Conservation (phyloP, 2,329 filamentous ascomycete genomes). For the Cytospora schulzeri region DNA sequence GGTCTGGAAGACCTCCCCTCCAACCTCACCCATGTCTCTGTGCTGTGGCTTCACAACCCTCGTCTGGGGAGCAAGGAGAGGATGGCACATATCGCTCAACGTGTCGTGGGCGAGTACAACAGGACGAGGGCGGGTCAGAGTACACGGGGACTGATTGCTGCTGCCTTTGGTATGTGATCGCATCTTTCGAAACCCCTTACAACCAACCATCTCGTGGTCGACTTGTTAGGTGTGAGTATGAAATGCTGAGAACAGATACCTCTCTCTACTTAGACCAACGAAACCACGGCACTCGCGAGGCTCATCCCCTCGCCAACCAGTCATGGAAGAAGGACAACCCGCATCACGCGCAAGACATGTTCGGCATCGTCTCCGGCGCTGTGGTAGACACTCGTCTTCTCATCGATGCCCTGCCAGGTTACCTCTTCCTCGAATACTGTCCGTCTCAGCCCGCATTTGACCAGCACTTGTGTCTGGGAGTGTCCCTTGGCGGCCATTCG, state of each 20-base stretch:
- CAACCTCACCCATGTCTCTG: slow-evolving; percentile 61
- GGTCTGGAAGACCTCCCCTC: slow-evolving; percentile 73
- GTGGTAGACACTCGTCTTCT: slow-evolving; percentile 74
- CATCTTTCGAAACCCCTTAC: too few species aligned
- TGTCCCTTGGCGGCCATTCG: slow-evolving; percentile 85
- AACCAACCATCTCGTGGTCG: not conserved
- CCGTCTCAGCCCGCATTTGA: slow-evolving; percentile 44
- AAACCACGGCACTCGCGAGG: slow-evolving; percentile 79
- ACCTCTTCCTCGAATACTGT: slow-evolving; percentile 61
- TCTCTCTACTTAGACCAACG: slow-evolving; percentile 66
- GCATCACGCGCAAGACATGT: slow-evolving; percentile 90
- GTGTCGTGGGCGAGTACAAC: slow-evolving; percentile 71
- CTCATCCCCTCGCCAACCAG: slow-evolving; percentile 70
- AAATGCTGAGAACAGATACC: not conserved
- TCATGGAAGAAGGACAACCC: slow-evolving; percentile 79
- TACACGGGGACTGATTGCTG: slow-evolving; percentile 69
- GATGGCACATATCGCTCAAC: slow-evolving; percentile 76
- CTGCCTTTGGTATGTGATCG: slow-evolving; percentile 59
- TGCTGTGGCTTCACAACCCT: slow-evolving; percentile 90
- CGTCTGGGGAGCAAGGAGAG: slow-evolving; percentile 68
- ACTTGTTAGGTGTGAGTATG: not conserved
- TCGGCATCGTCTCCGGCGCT: slow-evolving; percentile 72
- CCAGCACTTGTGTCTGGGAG: slow-evolving; percentile 75
- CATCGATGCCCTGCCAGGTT: slow-evolving; percentile 77
- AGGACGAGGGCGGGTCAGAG: slow-evolving; percentile 37